Evolutionary conservation across 352 stramenopile species (phyloP), one percentile per base, ranked within the genome.

Genomic region (Phytopythium helicoides): DNA sequence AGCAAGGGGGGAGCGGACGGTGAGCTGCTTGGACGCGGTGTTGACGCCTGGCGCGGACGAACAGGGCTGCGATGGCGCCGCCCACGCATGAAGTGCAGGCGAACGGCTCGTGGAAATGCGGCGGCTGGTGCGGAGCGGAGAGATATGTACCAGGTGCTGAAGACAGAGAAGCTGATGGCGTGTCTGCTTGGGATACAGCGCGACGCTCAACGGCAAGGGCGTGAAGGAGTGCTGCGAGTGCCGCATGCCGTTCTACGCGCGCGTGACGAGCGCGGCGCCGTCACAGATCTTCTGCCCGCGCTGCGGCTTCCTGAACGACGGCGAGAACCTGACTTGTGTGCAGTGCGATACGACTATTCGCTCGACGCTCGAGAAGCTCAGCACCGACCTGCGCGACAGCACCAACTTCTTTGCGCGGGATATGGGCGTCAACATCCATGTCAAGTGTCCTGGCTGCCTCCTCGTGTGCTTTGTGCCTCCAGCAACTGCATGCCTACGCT

Each of bases 341-440:
- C 73, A 89, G 58, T 94, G 81, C 40, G 79, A 89, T 58, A 72
- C 81, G 58, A 76, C 76, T 7, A 72, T 94, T 52, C 78, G 80
- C n/a, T 90, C 83, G 1, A 81, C 71, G 33, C 63, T 94, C 35
- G 81, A 87, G 39, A 87, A 89, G 55, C 75, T 94, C 48, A 69
- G 74, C 55, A 75, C 76, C 14, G 75, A 92, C 40, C 53, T 91
- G 50, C 75, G 68, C 35, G 81, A 92, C 60, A 90, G 79, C 51
- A 92, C 83, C 38, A 94, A 91, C 56, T 81, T 88, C 47, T 46
- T 92, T 15, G 83, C 79, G 23, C 66, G 83, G 25, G 81, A 94
- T 58, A 89, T 94, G 67, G 83, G 83, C 28, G 64, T 94, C 19
- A 89, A 92, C 60, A 88, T 94, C 56, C 73, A 88, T 60, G 81